Evolutionary conservation across 139 green algal genomes (phyloP), one percentile per base, ranked within the genome.

Genomic region (Picochlorum sp.): DNA sequence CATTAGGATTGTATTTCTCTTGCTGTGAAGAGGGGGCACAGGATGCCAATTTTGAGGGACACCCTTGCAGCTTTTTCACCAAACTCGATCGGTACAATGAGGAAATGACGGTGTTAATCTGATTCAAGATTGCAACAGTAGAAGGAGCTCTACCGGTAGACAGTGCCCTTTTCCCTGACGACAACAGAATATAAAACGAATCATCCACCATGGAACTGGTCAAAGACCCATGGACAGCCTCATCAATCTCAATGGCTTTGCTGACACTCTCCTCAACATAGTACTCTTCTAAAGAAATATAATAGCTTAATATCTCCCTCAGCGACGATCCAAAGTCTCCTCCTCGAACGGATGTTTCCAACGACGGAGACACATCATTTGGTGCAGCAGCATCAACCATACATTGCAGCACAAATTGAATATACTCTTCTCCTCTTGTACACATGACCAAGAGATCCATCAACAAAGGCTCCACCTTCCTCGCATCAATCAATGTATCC

Each of bases 141-240:
- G 69, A 82, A 41, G 82, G 82, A 32, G 80, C 72, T 45, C 60
- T 81, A 62, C 65, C 72, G 0, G 82, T 90, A 28, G 82, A 73
- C 20, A 96, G 71, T 2, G 84, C 87, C 3, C 90, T 76, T 24
- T 68, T 71, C 13, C 73, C 80, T 49, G 81, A 89, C 74, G 92
- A 95, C 30, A 88, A 76, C 44, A 96, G 80, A 34, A 98, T 88
- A 83, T 90, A 98, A 71, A 98, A 97, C 0, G 87, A 79, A 58
- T 98, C 92, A 67, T 98, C 92, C 62, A 98, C 92, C 79, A 96
- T 85, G 56, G 68, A 86, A 49, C 66, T 85, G 46, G 88, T 95
- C 30, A 92, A 67, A 18, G 68, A 57, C 20, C 81, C 87, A 2
- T 75, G 46, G 18, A 74, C 61, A 57, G 75, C 56, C 72, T 97